Evolutionary conservation across 768 basidiomycete species (phyloP), one percentile per base, ranked within the genome.

Genomic region (Clathrus columnatus): DNA sequence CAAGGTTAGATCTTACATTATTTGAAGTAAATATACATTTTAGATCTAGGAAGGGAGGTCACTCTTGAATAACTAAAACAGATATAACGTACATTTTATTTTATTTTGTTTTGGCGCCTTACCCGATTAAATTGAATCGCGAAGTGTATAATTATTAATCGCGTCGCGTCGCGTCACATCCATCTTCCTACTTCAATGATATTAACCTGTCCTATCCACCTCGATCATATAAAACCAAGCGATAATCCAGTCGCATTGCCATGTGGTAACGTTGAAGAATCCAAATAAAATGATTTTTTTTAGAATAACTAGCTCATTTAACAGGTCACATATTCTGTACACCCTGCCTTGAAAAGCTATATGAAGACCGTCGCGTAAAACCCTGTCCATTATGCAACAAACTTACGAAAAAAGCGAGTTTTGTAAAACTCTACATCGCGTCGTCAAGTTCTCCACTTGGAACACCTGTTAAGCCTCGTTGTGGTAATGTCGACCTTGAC

Each of bases 1-100:
- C 42, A 92, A 87, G 69, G 89, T 92, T 61, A 76, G 77, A 65
- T 91, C 85, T 42, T 90, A 83, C 57, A 64, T 18, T 20, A 14
- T 28, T 16, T 47, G 46, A 23, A 8, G 24, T 17, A 24, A 17
- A 14, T 23, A 51, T 11, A 11, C 11, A 20, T 42, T 11, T 42
- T 11, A 42, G 41, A 20, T 42, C 41, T 11, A 11, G 41, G 41
- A 42, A 42, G 14, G 20, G 11, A 20, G 11, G 11, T 42, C 41
- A 11, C 41, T 42, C 41, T 42, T 42, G 41, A 11, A 42, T 42
- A 20, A 42, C 41, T 42, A 11, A 20, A 11, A 42, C 20, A 11
- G 20, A 11, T 42, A 11, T 42, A 42, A 11, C 41, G 41, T 42
- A 42, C 41, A 11, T 11, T 11, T 11, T 20, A 11, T 20, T 11